Percentiles rank a stretch among this genome's conserved stretches.
These are phyloP conservation scores for Pseudopyrenochaeta lycopersici DNA, from an alignment of 2,329 filamentous ascomycete species.

Conservation along the genomic window DNA sequence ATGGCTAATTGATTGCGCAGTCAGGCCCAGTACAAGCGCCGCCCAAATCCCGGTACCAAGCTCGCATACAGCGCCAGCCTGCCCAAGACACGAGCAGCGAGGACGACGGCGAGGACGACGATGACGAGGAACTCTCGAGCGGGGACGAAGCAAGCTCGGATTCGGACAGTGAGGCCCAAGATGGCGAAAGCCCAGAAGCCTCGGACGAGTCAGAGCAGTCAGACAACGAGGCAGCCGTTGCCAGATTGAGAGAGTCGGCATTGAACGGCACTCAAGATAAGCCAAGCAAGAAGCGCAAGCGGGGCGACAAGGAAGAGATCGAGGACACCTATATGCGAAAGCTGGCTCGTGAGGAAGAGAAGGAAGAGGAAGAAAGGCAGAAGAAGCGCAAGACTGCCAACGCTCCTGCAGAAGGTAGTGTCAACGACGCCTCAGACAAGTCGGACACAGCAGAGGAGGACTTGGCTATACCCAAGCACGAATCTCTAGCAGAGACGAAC, in stretches of 20 bases:
- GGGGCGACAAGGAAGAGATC: slow-evolving; percentile 70
- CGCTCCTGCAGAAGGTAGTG: slow-evolving; percentile 32
- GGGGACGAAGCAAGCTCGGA: slow-evolving; percentile 30
- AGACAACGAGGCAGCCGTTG: slow-evolving; percentile 33
- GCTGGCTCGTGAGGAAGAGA: slow-evolving; percentile 61
- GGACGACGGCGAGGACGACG: slow-evolving; percentile 59
- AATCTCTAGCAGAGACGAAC: slow-evolving; percentile 55
- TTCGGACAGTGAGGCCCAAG: slow-evolving; percentile 32
- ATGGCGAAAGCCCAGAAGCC: slow-evolving; percentile 44
- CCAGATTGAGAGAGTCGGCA: slow-evolving; percentile 35
- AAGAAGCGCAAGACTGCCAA: slow-evolving; percentile 49
- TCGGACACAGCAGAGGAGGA: slow-evolving; percentile 59
- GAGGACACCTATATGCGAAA: slow-evolving; percentile 75
- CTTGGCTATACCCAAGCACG: slow-evolving; percentile 61
- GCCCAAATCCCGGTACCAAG: slow-evolving; percentile 52
- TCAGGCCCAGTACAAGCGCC: slow-evolving; percentile 48
- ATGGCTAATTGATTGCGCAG: slow-evolving; percentile 33
- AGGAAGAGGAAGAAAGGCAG: slow-evolving; percentile 48
- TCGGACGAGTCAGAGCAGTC: slow-evolving; percentile 30
- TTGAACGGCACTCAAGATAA: slow-evolving; percentile 40
- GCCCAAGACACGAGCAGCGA: slow-evolving; percentile 56
- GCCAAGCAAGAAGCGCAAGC: slow-evolving; percentile 52
- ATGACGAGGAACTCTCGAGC: slow-evolving; percentile 57
- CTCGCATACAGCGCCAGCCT: slow-evolving; percentile 26
- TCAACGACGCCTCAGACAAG: slow-evolving; percentile 23